A percentile compares a stretch with the other conserved stretches of the same genome.
phyloP scores from a whole-genome alignment of 768 basidiomycete species.

The Amanita rimosa region DNA sequence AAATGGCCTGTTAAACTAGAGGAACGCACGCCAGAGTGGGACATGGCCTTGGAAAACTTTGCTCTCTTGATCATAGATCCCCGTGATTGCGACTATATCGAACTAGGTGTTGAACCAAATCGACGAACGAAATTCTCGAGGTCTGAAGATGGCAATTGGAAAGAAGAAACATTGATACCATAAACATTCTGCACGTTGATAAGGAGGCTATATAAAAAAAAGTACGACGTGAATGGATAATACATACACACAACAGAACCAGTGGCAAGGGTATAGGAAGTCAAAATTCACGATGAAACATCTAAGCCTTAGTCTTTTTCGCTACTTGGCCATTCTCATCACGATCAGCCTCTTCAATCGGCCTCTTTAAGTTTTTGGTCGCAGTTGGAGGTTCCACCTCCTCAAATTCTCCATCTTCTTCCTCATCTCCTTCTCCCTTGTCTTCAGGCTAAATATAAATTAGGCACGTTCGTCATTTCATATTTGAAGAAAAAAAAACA shows the following conservation, averaged over 20 bases:
- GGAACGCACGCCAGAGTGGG: constrained; percentile 36
- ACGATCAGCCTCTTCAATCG: constrained; percentile 12
- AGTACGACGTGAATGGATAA: constrained; percentile 1
- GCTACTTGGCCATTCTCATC: constrained; percentile 18
- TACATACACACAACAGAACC: constrained; percentile 10
- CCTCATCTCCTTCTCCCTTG: constrained; percentile 1
- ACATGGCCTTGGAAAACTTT: constrained; percentile 53
- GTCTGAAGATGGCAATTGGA: constrained; percentile 35
- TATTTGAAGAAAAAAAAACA: too few relatives aligned
- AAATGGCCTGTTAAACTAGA: constrained; percentile 51
- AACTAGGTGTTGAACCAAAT: constrained; percentile 46
- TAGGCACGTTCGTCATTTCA: neutral
- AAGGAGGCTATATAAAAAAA: neutral
- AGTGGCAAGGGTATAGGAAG: neutral
- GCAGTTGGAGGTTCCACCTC: constrained; percentile 2
- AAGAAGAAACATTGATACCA: constrained; percentile 53
- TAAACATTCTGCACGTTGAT: constrained; percentile 17
- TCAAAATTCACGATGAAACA: constrained; percentile 11
- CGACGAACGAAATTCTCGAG: constrained; percentile 44
- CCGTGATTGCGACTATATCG: constrained; percentile 54
- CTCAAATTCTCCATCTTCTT: constrained; percentile 8
- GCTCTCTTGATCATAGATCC: constrained; percentile 67
- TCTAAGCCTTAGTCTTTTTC: constrained; percentile 31
- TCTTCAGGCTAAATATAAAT: constrained; percentile 2
- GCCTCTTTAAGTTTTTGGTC: constrained; percentile 3